These are phyloP conservation scores for Raffaelea deltoideospora DNA, from an alignment of 2,329 filamentous ascomycete species.

Conservation along the genomic window DNA sequence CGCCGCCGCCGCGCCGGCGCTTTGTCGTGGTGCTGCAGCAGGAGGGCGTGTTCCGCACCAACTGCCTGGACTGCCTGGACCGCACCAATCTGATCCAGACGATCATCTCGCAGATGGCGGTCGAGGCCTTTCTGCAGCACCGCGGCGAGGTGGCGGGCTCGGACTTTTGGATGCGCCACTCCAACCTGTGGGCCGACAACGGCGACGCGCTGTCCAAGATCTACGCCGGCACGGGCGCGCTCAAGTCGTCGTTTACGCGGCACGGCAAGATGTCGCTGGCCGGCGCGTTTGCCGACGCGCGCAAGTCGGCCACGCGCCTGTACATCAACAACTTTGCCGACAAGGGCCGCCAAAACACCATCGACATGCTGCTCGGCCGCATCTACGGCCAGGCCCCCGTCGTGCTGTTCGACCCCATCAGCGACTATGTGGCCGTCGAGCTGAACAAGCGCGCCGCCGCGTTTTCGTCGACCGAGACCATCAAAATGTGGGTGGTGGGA, in stretches of 20 bases:
- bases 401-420: slow-evolving; percentile 83
- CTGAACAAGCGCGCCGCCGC: slow-evolving; percentile 52
- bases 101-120: slow-evolving; percentile 83
- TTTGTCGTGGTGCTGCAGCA: slow-evolving; percentile 69
- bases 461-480: slow-evolving; percentile 58
- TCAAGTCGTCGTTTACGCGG: slow-evolving; percentile 90
- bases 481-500: slow-evolving; percentile 60
- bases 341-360: slow-evolving; percentile 82
- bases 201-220: slow-evolving; percentile 89
- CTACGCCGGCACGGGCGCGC: slow-evolving; percentile 86
- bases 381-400: slow-evolving; percentile 73
- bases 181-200: slow-evolving; percentile 92
- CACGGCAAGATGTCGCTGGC: slow-evolving; percentile 92
- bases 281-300: slow-evolving; percentile 83
- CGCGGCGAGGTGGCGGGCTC: slow-evolving; percentile 51
- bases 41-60: slow-evolving; percentile 89
- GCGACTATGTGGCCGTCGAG: slow-evolving; percentile 73
- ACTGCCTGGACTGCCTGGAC: slow-evolving; percentile 91
- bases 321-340: slow-evolving; percentile 98
- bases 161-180: slow-evolving; percentile 87
- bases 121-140: slow-evolving; percentile 70
- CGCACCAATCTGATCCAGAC: slow-evolving; percentile 93
- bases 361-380: slow-evolving; percentile 80
- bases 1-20: slow-evolving; percentile 22
- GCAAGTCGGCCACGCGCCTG: slow-evolving; percentile 83